Conservation (phyloP, 2,329 filamentous ascomycete species). For the Sphaerulina populicola region DNA sequence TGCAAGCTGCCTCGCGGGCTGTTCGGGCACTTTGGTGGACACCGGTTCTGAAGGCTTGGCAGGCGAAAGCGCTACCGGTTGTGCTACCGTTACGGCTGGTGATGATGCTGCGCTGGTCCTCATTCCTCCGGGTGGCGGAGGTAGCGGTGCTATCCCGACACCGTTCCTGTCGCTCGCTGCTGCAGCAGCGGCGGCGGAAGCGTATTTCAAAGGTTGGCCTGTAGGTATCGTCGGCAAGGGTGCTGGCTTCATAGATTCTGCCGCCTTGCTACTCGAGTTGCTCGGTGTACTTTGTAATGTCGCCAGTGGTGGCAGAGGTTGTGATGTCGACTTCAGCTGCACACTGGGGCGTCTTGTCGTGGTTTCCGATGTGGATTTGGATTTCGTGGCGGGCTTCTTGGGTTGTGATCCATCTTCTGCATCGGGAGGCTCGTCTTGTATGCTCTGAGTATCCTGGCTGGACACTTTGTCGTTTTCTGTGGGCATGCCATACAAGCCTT, state of each 20-base stretch:
- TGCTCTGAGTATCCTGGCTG: slow-evolving; percentile 89
- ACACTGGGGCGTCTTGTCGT: slow-evolving; percentile 67
- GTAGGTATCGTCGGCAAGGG: slow-evolving; percentile 73
- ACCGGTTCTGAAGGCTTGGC: slow-evolving; percentile 29
- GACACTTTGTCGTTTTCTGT: slow-evolving; percentile 77
- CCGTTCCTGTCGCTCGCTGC: slow-evolving; percentile 81
- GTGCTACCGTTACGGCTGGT: slow-evolving; percentile 34
- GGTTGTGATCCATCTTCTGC: slow-evolving; percentile 40
- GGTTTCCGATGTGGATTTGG: slow-evolving; percentile 53
- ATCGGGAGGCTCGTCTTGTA: slow-evolving; percentile 76
- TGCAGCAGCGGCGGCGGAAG: slow-evolving; percentile 87
- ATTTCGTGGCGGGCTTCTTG: slow-evolving; percentile 27
- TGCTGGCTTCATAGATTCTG: slow-evolving; percentile 80
- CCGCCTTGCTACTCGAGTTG: slow-evolving; percentile 52
- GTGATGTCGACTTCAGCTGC: slow-evolving; percentile 65
- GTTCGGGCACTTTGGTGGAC: slow-evolving; percentile 23
- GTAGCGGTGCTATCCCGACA: slow-evolving; percentile 85
- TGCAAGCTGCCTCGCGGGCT: slow-evolving; percentile 23
- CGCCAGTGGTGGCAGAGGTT: slow-evolving; percentile 77
- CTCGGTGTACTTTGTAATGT: slow-evolving; percentile 70
- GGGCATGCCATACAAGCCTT: slow-evolving; percentile 71
- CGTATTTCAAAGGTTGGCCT: slow-evolving; percentile 90
- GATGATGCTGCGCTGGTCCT: slow-evolving; percentile 53
- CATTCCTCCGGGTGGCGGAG: slow-evolving; percentile 67
- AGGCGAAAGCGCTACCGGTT: slow-evolving; percentile 39